Conservation (phyloP, 495 filamentous ascomycete genomes). For the Trypethelium eluteriae region DNA sequence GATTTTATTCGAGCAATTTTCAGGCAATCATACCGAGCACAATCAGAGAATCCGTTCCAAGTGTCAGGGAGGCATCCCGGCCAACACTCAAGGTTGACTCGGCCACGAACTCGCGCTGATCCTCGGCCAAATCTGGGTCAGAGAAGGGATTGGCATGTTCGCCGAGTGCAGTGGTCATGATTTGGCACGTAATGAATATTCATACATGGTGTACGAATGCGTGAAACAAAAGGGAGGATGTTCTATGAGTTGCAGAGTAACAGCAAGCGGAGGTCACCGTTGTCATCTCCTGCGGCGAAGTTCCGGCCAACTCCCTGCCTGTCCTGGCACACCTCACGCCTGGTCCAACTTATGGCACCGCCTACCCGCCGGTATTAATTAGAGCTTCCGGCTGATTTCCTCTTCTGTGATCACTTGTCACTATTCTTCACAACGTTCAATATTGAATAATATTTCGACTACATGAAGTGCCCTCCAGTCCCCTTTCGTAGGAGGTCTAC, state of each 20-base stretch:
- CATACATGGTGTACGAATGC: constrained; percentile 4
- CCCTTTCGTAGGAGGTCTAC: background rate
- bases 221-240: background rate
- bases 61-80: constrained; percentile 52
- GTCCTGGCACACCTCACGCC: too few species aligned
- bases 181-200: background rate
- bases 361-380: too few species aligned
- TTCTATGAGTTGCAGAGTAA: background rate
- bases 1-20: background rate
- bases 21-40: constrained; percentile 46
- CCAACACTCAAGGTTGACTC: constrained; percentile 41
- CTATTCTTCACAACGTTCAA: too few species aligned
- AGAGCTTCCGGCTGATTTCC: too few species aligned
- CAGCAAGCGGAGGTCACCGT: background rate
- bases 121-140: background rate
- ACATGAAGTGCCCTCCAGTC: background rate
- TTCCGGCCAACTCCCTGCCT: too few species aligned
- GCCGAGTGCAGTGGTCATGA: constrained; percentile 6
- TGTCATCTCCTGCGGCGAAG: too few species aligned
- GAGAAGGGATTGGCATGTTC: constrained; percentile 7
- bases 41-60: constrained; percentile 57
- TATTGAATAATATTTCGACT: background rate
- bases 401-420: too few species aligned
- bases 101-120: background rate
- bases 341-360: too few species aligned